A percentile compares a stretch with the other conserved stretches of the same genome.
phyloP scores from a whole-genome alignment of 495 filamentous ascomycete species.

The Daldinia bambusicola region DNA sequence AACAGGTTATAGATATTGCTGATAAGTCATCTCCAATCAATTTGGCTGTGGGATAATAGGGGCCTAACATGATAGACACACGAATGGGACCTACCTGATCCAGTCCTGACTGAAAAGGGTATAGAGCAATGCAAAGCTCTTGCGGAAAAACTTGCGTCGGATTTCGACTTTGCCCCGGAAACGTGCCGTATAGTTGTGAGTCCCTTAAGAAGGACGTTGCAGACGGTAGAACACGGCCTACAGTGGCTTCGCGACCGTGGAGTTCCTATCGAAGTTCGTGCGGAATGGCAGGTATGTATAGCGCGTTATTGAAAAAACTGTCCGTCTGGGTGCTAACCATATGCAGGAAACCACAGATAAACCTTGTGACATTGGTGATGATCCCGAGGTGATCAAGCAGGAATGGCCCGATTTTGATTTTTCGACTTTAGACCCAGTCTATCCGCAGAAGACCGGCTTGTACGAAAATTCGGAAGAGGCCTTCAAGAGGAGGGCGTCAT shows the following conservation, averaged over 20 bases:
- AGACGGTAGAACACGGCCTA: slow-evolving; percentile 58
- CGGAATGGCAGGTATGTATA: slow-evolving; percentile 60
- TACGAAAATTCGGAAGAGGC: slow-evolving; percentile 57
- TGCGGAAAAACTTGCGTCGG: slow-evolving; percentile 33
- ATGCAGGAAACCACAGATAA: slow-evolving; percentile 62
- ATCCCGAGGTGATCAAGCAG: slow-evolving; percentile 46
- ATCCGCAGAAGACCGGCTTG: slow-evolving; percentile 58
- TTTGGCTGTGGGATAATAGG: slow-evolving; percentile 1
- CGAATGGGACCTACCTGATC: slow-evolving; percentile 44
- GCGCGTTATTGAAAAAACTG: neutral
- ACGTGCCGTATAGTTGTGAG: slow-evolving; percentile 61
- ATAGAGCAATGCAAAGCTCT: slow-evolving; percentile 43
- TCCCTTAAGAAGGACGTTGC: slow-evolving; percentile 60
- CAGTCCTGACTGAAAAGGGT: slow-evolving; percentile 42
- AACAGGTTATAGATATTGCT: slow-evolving; percentile 36
- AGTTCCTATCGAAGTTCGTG: slow-evolving; percentile 56
- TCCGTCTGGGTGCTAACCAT: neutral
- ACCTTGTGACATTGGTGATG: slow-evolving; percentile 62
- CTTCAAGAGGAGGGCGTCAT: slow-evolving; percentile 54
- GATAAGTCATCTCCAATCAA: slow-evolving; percentile 37
- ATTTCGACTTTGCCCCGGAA: slow-evolving; percentile 49
- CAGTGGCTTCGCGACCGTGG: slow-evolving; percentile 56
- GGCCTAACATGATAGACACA: slow-evolving; percentile 45
- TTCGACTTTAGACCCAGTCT: slow-evolving; percentile 57
- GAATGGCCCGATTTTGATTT: slow-evolving; percentile 61